Percentiles rank a stretch among this genome's conserved stretches.
Conservation (phyloP, 495 filamentous ascomycete genomes). For the Tetracladium setigerum region DNA sequence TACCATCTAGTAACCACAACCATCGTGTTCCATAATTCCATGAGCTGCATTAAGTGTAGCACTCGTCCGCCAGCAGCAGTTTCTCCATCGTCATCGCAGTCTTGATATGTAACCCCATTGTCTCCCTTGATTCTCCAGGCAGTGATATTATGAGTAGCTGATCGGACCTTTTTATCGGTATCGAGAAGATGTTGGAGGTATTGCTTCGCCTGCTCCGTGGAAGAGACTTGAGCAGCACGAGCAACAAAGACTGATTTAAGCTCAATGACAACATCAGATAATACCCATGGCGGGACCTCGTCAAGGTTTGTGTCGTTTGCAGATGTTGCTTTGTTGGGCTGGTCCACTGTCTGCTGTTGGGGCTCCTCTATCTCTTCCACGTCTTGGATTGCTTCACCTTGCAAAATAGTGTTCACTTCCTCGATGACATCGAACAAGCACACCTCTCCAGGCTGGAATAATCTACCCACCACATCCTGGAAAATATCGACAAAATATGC, state of each 20-base stretch:
- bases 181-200: slow-evolving; percentile 66
- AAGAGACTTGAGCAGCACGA: slow-evolving; percentile 58
- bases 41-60: slow-evolving; percentile 84
- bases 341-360: slow-evolving; percentile 11
- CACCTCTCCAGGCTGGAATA: slow-evolving; percentile 66
- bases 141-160: slow-evolving; percentile 86
- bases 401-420: slow-evolving; percentile 34
- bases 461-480: slow-evolving; percentile 52
- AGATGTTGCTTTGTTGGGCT: neutral
- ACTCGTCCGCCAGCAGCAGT: slow-evolving; percentile 83
- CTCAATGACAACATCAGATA: slow-evolving; percentile 65
- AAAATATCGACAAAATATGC: slow-evolving; percentile 57
- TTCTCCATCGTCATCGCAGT: slow-evolving; percentile 95
- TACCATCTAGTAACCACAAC: slow-evolving; percentile 97
- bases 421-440: slow-evolving; percentile 86
- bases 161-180: slow-evolving; percentile 72
- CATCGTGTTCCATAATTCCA: slow-evolving; percentile 87
- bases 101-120: slow-evolving; percentile 58
- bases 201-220: slow-evolving; percentile 56
- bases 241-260: slow-evolving; percentile 87
- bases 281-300: slow-evolving; percentile 54
- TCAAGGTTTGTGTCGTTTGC: neutral
- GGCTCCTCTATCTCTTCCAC: neutral
- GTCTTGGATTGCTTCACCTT: neutral
- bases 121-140: slow-evolving; percentile 46